phyloP scores from a whole-genome alignment of 73 alveolate species.

The Symbiodinium pilosum region DNA sequence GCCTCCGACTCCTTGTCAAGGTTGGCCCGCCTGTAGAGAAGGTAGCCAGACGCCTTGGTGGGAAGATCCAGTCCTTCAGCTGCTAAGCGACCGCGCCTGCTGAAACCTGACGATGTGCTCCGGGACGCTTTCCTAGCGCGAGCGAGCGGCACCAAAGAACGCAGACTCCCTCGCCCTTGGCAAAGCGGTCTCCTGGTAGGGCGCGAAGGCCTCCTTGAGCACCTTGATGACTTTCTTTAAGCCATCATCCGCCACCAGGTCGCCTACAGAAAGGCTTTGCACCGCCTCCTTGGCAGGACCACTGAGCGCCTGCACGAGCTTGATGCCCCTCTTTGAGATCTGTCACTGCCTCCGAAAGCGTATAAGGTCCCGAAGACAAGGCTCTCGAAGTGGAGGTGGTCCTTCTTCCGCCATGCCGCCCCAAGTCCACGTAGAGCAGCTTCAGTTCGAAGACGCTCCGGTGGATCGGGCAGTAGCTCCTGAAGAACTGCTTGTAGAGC shows the following conservation, averaged over 20 bases:
- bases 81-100: neutral
- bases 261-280: neutral
- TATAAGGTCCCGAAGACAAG: neutral
- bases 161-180: too few relatives aligned
- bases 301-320: too few relatives aligned
- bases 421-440: too few relatives aligned
- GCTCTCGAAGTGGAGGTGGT: neutral
- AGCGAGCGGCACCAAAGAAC: neutral
- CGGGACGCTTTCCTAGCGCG: neutral
- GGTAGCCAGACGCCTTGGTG: neutral
- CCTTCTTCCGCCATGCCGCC: too few relatives aligned
- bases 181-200: too few relatives aligned
- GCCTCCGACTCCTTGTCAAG: neutral
- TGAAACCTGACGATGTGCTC: neutral
- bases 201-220: too few relatives aligned
- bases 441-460: too few relatives aligned
- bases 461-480: too few relatives aligned
- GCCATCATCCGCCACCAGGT: neutral
- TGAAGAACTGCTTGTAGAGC: too few relatives aligned
- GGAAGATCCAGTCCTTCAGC: neutral
- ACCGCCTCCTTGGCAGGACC: neutral
- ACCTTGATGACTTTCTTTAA: neutral
- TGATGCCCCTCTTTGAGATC: too few relatives aligned
- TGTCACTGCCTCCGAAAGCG: neutral
- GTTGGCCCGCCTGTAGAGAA: neutral